Base-by-base conservation (phyloP, 257 asterid species). In the Handroanthus guayacan region DNA sequence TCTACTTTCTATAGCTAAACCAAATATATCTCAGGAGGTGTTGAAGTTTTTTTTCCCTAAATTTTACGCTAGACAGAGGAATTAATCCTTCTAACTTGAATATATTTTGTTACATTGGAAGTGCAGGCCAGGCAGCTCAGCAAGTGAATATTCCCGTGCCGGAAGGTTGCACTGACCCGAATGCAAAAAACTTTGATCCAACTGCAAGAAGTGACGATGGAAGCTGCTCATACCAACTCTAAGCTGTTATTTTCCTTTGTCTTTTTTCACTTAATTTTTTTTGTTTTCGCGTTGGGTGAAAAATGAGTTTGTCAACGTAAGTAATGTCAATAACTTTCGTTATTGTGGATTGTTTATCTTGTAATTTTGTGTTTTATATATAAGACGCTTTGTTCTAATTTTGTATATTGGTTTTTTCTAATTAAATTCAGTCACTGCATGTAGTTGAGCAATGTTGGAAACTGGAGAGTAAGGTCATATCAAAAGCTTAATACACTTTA, bases 161-260 rank as follows among this genome's bases (percentile, higher is more conserved):
- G 5, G 85, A 72, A 79, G 89, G 92, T 47, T 78, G 86, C 72
- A 69, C 85, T 58, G 89, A 79, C 75, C 80, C 84, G 12, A 75
- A 72, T 41, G 86, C 89, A 4, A 10, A 73, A 7, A 87, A 87
- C 87, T 85, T 75, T 25, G 85, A 89, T 74, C 89, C 89, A 5
- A 84, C 87, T 5, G 89, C 87, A 38, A 72, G 85, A 75, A 84
- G 87, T 38, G 87, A 84, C 54, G 83, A 89, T 34, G 92, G 91
- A 74, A 84, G 84, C 86, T 90, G 87, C 82, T 37, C 60, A 60
- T 86, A 83, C 85, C 72, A 54, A 62, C 11, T 67, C 62, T 77
- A 74, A 56, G 78, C 54, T 45, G 41, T 72, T 52, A 13, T 57
- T 10, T 34, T 6, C 10, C 5, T 69, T 25, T 7, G 1, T n/a